These are phyloP conservation scores for Heterobasidion parviporum DNA, from an alignment of 1,284 basidiomycete genomes.

Conservation along the genomic window DNA sequence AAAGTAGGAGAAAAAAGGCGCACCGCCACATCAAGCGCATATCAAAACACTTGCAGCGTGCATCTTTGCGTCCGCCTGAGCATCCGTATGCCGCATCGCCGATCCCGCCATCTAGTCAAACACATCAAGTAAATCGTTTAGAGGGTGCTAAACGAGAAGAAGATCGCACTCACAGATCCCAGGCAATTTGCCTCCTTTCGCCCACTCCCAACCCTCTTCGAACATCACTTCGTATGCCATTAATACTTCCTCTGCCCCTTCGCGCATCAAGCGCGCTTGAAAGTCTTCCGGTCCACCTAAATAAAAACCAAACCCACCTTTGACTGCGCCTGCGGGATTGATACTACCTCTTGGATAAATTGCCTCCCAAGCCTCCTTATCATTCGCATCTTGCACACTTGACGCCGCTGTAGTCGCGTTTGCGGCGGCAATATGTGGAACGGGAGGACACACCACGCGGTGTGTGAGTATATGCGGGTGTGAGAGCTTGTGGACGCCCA, in stretches of 20 bases:
- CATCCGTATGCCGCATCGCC: constrained; percentile 51
- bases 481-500: constrained; percentile 41
- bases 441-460: constrained; percentile 26
- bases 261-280: constrained; percentile 20
- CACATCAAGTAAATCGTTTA: not conserved
- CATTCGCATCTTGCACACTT: constrained; percentile 13
- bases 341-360: constrained; percentile 52
- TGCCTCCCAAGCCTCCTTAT: constrained; percentile 50
- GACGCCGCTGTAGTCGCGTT: not conserved
- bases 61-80: constrained; percentile 46
- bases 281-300: constrained; percentile 40
- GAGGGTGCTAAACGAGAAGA: not conserved
- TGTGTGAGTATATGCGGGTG: constrained; percentile 28
- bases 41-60: constrained; percentile 53
- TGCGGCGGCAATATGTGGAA: constrained; percentile 1
- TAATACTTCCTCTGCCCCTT: constrained; percentile 35
- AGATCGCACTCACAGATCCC: constrained; percentile 43
- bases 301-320: constrained; percentile 58
- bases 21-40: constrained; percentile 61
- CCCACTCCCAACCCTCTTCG: constrained; percentile 47
- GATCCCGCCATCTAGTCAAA: constrained; percentile 40
- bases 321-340: constrained; percentile 36
- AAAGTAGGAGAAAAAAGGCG: constrained; percentile 4
- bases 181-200: constrained; percentile 58
- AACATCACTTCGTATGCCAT: constrained; percentile 55